Conservation (phyloP, 768 basidiomycete species). For the Tylopilus subfusipes region DNA sequence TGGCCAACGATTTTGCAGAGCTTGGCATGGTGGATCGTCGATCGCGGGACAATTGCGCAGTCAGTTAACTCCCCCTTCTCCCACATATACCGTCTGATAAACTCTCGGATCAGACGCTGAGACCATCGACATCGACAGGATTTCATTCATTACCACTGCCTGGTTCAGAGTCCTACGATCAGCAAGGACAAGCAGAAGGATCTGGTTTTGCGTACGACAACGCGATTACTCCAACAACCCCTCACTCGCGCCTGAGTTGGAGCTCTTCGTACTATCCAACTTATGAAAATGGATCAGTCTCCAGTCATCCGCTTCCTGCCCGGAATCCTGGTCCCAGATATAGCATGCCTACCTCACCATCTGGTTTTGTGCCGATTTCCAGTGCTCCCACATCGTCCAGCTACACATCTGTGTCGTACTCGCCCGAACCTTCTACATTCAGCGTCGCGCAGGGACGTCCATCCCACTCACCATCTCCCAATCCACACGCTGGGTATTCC, state of each 20-base stretch:
- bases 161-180: constrained; percentile 40
- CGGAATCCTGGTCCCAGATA: constrained; percentile 54
- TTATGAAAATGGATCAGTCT: constrained; percentile 39
- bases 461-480: constrained; percentile 26
- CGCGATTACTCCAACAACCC: constrained; percentile 35
- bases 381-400: constrained; percentile 34
- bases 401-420: constrained; percentile 36
- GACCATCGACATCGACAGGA: constrained; percentile 35
- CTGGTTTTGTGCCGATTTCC: constrained; percentile 63
- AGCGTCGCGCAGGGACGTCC: constrained; percentile 41
- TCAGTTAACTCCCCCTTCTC: constrained; percentile 33
- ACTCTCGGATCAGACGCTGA: constrained; percentile 35
- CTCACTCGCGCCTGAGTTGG: constrained; percentile 32
- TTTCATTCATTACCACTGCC: constrained; percentile 35
- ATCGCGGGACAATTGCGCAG: constrained; percentile 58
- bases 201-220: constrained; percentile 38
- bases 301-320: constrained; percentile 32
- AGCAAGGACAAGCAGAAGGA: constrained; percentile 31
- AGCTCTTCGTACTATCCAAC: constrained; percentile 42
- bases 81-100: constrained; percentile 18
- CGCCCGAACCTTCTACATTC: constrained; percentile 31
- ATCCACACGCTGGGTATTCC: constrained; percentile 18
- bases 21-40: constrained; percentile 50
- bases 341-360: constrained; percentile 62
- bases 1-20: constrained; percentile 66